Percentiles rank a stretch among this genome's conserved stretches.
Evolutionary conservation across 148 eudicot genomes (phyloP).

Genomic region (Suaeda aralocaspica): DNA sequence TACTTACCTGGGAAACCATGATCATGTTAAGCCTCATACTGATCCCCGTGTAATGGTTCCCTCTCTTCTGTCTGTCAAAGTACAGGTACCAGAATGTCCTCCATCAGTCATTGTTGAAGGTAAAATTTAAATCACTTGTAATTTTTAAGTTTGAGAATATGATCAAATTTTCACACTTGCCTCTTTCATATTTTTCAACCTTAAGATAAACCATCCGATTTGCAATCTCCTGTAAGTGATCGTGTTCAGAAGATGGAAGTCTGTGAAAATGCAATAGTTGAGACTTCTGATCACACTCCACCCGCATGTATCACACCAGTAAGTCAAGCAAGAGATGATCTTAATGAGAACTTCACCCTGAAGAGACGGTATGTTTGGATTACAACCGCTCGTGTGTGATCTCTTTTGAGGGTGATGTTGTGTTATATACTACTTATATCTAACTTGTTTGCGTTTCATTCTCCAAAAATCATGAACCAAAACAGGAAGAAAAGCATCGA

Average conservation of each 20-base stretch:
- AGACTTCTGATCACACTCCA: constrained; percentile 20
- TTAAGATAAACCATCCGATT: constrained; percentile 40
- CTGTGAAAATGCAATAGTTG: constrained; percentile 28
- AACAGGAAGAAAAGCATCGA: constrained; percentile 57
- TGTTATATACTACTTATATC: neutral
- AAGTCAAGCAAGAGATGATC: constrained; percentile 36
- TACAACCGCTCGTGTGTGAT: neutral
- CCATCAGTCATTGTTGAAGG: constrained; percentile 41
- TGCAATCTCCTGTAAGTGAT: constrained; percentile 31
- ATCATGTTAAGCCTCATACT: constrained; percentile 67
- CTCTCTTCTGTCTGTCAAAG: constrained; percentile 36
- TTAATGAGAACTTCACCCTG: constrained; percentile 28
- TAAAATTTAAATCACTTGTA: constrained; percentile 24
- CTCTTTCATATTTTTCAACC: constrained; percentile 23
- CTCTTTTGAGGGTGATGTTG: neutral
- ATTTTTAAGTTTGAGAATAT: constrained; percentile 11
- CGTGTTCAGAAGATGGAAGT: constrained; percentile 29
- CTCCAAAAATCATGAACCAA: neutral
- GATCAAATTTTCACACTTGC: constrained; percentile 15
- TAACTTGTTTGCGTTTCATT: neutral
- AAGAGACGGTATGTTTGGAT: constrained; percentile 63
- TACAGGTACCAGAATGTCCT: constrained; percentile 32
- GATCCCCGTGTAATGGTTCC: constrained; percentile 36
- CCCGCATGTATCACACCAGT: constrained; percentile 25
- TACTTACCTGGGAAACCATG: constrained; percentile 68